phyloP scores from a whole-genome alignment of 257 asterid species.

The Solanum bukasovii region DNA sequence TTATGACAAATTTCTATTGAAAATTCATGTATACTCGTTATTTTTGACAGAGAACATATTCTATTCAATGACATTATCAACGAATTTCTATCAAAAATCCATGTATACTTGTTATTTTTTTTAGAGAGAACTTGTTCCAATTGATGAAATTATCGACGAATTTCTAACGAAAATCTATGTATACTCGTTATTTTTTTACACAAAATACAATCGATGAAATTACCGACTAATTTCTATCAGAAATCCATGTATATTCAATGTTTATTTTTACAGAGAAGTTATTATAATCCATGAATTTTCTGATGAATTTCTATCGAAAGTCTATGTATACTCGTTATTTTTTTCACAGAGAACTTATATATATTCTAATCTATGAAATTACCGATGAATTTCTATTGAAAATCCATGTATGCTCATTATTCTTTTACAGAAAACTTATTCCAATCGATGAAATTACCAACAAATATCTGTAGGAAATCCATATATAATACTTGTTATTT shows the following conservation, averaged over 20 bases:
- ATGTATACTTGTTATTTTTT: neutral
- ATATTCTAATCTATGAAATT: neutral
- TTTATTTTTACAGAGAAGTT: too few relatives aligned
- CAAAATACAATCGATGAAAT: neutral
- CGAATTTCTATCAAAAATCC: neutral
- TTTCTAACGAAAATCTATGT: neutral
- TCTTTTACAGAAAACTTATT: neutral
- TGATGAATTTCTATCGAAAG: too few relatives aligned
- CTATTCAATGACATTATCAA: neutral
- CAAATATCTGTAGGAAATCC: too few relatives aligned
- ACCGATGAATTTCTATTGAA: neutral
- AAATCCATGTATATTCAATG: too few relatives aligned
- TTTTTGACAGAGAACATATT: too few relatives aligned
- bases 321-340: too few relatives aligned
- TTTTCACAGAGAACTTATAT: too few relatives aligned
- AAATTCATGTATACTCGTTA: neutral
- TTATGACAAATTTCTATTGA: neutral
- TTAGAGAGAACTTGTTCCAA: neutral
- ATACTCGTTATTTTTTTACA: neutral
- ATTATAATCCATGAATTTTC: too few relatives aligned
- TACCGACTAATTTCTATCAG: neutral
- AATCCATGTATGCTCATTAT: neutral
- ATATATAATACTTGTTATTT: too few relatives aligned
- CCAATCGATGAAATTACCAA: fast-evolving
- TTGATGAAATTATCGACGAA: neutral